Base-by-base conservation (phyloP, 257 asterid genomes). In the Parsonsia alboflavescens region DNA sequence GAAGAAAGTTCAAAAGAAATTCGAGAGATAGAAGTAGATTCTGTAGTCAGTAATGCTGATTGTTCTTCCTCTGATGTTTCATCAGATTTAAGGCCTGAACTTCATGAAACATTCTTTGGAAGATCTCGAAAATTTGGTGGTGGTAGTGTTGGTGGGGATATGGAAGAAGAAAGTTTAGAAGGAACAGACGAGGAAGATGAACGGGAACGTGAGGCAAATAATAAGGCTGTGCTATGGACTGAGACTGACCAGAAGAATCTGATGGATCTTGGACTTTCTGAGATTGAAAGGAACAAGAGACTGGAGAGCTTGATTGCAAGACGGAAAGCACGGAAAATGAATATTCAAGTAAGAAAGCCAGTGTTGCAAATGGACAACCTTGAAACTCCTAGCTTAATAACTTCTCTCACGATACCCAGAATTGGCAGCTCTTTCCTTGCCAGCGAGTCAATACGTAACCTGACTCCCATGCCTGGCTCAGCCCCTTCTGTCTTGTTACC, bases 231-330 rank as follows among this genome's bases (percentile, higher is more conserved):
- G 30, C 82, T 78, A 54, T 80, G 86, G 84, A 80, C 71, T 0
- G 82, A 82, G n/a, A 84, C 73, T 13, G 90, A 88, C 41, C 80
- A 83, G 75, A 83, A 88, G 74, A 89, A 82, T 63, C 84, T 75
- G 9, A 84, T 81, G 85, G 98, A 92, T 70, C 82, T 82, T 6
- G 91, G 87, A 44, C 72, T 87, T 72, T 84, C 96, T 4, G 96
- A 93, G 70, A 84, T 77, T 7, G 96, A 95, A 73, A 86, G 96
- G 66, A 95, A 80, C 50, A 84, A 80, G 77, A 86, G 98, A 76
- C 86, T 95, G n/a, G 97, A 95, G 83, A 90, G 91, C 79, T 79
- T 95, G 82, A 95, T 95, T 15, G 99, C 99, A 6, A 82, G 97
- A 50, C 82, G 97, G 69, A 86, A 91, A 72, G 92, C 90, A 4